Base-by-base conservation (phyloP, 257 asterid species). In the Salvia miltiorrhiza region DNA sequence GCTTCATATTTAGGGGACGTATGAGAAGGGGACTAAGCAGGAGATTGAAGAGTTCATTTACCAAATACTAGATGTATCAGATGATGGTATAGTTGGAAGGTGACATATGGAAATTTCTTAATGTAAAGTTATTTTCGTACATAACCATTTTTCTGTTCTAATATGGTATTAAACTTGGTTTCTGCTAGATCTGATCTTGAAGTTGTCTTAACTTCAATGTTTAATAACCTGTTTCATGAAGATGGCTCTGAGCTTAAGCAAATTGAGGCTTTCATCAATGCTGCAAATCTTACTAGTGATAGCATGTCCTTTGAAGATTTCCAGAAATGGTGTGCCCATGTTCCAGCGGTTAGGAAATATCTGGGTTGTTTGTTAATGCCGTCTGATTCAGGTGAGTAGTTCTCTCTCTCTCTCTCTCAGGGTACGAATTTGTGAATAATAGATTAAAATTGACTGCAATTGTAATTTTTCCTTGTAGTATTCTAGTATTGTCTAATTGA, bases 1-100 rank as follows among this genome's bases (percentile, higher is more conserved):
- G 61, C 63, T 55, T 61, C 43, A 43, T 73, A 71, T 79, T 70
- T 82, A 93, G 97, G 96, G 77, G 43, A 87, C 93, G 40, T 93
- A 89, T 69, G 96, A 90, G 84, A 93, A 90, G 84, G 97, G 99
- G 61, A 84, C 97, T 26, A 87, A 82, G 11, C 82, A 83, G 78
- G 99, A 93, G 28, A 88, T 93, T 65, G 99, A 87, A 73, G 96
- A 87, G 76, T 93, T 93, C 82, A 83, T 93, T 55, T 90, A 85
- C 87, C 91, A 86, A 73, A 49, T 88, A 71, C 77, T 90, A 71
- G 95, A 93, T 80, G 88, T 87, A 70, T 75, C 83, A 26, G 87
- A 64, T 56, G 96, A 93, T 65, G 91, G 99, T 23, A 35, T 57
- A 5, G 89, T 88, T 70, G 79, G 82, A 79, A 84, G 99, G 97